Conservation (phyloP, 2,329 filamentous ascomycete genomes). For the Aspergillus hiratsukae region DNA sequence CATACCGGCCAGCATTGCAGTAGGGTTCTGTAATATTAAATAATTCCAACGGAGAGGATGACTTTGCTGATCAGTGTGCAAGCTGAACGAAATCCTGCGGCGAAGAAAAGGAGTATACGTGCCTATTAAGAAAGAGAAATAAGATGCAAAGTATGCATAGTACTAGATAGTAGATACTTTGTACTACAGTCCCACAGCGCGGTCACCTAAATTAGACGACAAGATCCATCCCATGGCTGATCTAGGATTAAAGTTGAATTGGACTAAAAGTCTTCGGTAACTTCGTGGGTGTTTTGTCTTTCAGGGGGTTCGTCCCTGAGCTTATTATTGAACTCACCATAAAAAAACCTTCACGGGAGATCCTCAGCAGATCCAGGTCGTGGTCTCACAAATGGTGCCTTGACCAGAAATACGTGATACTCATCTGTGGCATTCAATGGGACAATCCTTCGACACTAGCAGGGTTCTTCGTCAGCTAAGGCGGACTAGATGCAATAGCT, state of each 20-base stretch:
- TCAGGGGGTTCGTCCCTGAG: slow-evolving; percentile 23
- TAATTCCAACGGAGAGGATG: not conserved
- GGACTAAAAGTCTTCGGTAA: slow-evolving; percentile 18
- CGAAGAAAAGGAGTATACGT: not conserved
- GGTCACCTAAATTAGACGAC: not conserved
- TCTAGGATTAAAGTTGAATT: slow-evolving; percentile 17
- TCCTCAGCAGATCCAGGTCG: slow-evolving; percentile 31
- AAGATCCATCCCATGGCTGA: not conserved
- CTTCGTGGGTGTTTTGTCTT: slow-evolving; percentile 14
- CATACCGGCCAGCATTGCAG: not conserved
- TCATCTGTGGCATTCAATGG: not conserved
- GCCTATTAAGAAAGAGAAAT: not conserved
- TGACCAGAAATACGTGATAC: not conserved
- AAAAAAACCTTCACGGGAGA: slow-evolving; percentile 32
- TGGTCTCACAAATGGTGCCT: not conserved
- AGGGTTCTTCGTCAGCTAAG: not conserved
- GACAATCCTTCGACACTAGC: not conserved
- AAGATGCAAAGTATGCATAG: not conserved
- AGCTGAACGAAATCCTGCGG: not conserved
- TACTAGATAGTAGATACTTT: not conserved
- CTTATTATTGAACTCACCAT: slow-evolving; percentile 4
- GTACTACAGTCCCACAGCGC: not conserved
- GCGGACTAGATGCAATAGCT: not conserved
- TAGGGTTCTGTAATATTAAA: not conserved
- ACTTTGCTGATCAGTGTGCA: not conserved